Evolutionary conservation across 495 filamentous ascomycete genomes (phyloP).

Genomic region (Lentithecium fluviatile): DNA sequence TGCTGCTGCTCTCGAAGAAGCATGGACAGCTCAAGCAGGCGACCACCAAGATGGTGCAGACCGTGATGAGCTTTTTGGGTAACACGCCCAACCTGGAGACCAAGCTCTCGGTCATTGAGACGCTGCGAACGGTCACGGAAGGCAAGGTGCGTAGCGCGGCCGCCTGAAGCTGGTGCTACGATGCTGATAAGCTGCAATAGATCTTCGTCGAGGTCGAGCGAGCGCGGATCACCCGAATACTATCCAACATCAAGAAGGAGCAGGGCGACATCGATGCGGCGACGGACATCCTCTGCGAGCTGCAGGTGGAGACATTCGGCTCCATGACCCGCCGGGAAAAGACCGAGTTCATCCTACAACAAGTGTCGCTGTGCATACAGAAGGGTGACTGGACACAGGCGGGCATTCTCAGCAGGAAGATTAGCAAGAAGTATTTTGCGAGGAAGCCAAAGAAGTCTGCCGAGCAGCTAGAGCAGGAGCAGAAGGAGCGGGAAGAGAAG

Average conservation of each 20-base stretch:
- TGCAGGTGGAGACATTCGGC: constrained; percentile 98
- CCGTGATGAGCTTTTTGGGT: constrained; percentile 88
- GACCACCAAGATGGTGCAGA: constrained; percentile 97
- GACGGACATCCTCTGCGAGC: constrained; percentile 89
- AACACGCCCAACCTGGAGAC: constrained; percentile 74
- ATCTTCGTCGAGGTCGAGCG: constrained; percentile 99
- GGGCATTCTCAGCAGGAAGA: constrained; percentile 90
- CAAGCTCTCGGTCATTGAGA: constrained; percentile 91
- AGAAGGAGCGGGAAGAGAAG: constrained; percentile 63
- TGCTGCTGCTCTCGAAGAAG: constrained; percentile 94
- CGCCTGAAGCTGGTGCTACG: neutral
- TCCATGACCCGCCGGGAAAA: constrained; percentile 97
- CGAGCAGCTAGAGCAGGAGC: constrained; percentile 84
- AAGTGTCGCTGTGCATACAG: constrained; percentile 93
- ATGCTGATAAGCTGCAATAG: constrained; percentile 44
- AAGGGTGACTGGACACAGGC: constrained; percentile 95
- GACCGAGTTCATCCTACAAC: constrained; percentile 95
- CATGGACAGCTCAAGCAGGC: constrained; percentile 99
- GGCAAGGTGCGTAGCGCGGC: constrained; percentile 65
- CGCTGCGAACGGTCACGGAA: constrained; percentile 92
- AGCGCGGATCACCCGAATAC: constrained; percentile 87
- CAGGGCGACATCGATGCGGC: constrained; percentile 90
- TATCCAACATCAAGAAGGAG: constrained; percentile 94
- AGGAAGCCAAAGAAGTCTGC: constrained; percentile 85
- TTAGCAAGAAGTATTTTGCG: constrained; percentile 86